Percentiles rank a stretch among this genome's conserved stretches.
phyloP scores from a whole-genome alignment of 2,329 filamentous ascomycete genomes.

The Passalora sequoiae region DNA sequence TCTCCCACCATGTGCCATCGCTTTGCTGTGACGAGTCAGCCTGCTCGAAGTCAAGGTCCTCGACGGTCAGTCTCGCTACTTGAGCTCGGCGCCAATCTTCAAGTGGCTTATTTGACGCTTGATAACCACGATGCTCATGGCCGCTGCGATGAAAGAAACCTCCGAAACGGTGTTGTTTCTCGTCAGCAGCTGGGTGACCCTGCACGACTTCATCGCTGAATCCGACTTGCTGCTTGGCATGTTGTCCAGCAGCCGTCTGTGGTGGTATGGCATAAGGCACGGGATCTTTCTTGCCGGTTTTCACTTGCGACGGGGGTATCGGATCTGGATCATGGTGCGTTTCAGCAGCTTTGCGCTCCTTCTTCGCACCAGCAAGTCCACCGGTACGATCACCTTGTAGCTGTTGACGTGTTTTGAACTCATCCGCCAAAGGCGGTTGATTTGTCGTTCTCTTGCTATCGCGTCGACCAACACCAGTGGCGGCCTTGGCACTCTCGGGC shows the following conservation, averaged over 20 bases:
- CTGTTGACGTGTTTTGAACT: conserved; percentile 26
- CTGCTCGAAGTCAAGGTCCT: conserved; percentile 41
- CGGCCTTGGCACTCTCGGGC: conserved; percentile 6
- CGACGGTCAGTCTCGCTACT: conserved; percentile 36
- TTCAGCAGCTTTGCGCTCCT: conserved; percentile 30
- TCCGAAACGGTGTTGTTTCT: conserved; percentile 33
- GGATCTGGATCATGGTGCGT: conserved; percentile 35
- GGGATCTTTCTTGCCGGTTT: conserved; percentile 15
- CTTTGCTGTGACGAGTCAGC: conserved; percentile 8
- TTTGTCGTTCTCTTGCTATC: conserved; percentile 34
- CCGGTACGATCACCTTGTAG: conserved; percentile 37
- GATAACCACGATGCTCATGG: conserved; percentile 48
- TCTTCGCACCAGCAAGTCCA: conserved; percentile 27
- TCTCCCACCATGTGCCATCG: conserved; percentile 68
- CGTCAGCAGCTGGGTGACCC: background rate
- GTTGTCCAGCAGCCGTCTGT: conserved; percentile 34
- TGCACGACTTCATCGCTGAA: conserved; percentile 31
- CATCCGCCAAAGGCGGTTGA: conserved; percentile 14
- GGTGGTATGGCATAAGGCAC: conserved; percentile 34
- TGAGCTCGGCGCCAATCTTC: conserved; percentile 49
- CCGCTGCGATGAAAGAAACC: conserved; percentile 40
- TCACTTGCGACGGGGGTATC: conserved; percentile 27
- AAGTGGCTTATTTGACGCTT: conserved; percentile 52
- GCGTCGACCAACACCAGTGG: conserved; percentile 27
- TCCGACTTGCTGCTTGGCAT: conserved; percentile 38